These are phyloP conservation scores for Jackrogersella multiformis DNA, from an alignment of 495 filamentous ascomycete genomes.

Conservation along the genomic window DNA sequence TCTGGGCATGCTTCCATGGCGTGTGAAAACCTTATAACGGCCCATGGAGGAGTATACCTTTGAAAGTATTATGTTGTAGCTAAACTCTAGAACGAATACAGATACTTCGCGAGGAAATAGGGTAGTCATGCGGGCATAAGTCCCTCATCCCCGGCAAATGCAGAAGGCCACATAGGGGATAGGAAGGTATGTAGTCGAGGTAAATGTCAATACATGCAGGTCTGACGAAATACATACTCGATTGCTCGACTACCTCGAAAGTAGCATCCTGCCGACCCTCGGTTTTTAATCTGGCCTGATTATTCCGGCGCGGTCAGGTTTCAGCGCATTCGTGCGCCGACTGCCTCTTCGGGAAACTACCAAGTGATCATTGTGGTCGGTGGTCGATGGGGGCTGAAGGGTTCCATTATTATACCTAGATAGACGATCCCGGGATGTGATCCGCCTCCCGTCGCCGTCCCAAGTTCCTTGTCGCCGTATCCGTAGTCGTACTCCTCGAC, in stretches of 20 bases:
- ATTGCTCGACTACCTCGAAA: slow-evolving; percentile 35
- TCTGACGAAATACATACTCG: slow-evolving; percentile 40
- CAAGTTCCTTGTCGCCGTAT: slow-evolving; percentile 35
- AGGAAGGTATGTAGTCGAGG: slow-evolving; percentile 18
- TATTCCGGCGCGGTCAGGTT: slow-evolving; percentile 36
- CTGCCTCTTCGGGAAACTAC: slow-evolving; percentile 42
- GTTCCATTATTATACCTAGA: slow-evolving; percentile 32
- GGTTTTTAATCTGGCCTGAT: slow-evolving; percentile 34
- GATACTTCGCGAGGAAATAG: slow-evolving; percentile 21
- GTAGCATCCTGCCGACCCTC: slow-evolving; percentile 32
- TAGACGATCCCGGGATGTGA: slow-evolving; percentile 37
- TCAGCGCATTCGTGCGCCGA: slow-evolving; percentile 42
- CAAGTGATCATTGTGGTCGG: slow-evolving; percentile 26
- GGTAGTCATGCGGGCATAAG: not conserved
- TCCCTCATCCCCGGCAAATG: slow-evolving; percentile 35
- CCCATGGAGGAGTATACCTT: slow-evolving; percentile 12
- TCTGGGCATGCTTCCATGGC: slow-evolving; percentile 20
- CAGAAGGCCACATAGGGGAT: slow-evolving; percentile 29
- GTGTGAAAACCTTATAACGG: slow-evolving; percentile 15
- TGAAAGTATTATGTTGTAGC: slow-evolving; percentile 35
- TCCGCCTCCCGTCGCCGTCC: slow-evolving; percentile 38
- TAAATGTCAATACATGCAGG: slow-evolving; percentile 34
- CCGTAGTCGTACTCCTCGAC: slow-evolving; percentile 31
- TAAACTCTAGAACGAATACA: slow-evolving; percentile 25
- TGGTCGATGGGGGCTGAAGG: slow-evolving; percentile 42